A percentile compares a stretch with the other conserved stretches of the same genome.
phyloP scores from a whole-genome alignment of 352 stramenopile genomes.

The Paralagenidium karlingii region DNA sequence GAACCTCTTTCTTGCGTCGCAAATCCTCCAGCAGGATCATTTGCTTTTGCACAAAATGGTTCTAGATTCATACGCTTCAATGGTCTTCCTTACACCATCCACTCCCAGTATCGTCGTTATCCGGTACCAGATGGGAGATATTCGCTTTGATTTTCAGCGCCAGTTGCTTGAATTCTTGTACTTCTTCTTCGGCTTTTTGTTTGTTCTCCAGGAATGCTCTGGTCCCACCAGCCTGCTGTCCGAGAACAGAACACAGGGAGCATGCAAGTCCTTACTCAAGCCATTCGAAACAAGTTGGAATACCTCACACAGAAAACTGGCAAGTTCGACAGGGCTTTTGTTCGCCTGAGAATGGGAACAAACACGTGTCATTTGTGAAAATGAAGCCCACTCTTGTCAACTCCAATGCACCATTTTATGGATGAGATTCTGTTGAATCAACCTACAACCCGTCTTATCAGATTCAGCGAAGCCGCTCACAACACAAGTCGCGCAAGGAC shows the following conservation, averaged over 20 bases:
- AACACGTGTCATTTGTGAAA: not conserved
- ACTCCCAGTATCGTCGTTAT: not conserved
- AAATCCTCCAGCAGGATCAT: too few relatives aligned
- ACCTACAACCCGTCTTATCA: slow-evolving; percentile 10
- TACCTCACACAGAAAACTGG: slow-evolving; percentile 23
- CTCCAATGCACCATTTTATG: slow-evolving; percentile 25
- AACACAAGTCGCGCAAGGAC: not conserved
- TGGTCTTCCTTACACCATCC: not conserved
- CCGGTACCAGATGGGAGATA: slow-evolving; percentile 2
- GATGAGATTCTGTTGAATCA: slow-evolving; percentile 29
- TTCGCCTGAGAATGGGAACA: not conserved
- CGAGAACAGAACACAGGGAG: too few relatives aligned
- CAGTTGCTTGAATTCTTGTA: slow-evolving; percentile 6
- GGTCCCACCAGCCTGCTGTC: slow-evolving; percentile 15
- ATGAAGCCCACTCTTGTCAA: too few relatives aligned
- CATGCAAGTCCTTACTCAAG: not conserved
- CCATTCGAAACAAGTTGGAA: not conserved
- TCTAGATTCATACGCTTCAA: too few relatives aligned
- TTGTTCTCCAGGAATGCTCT: slow-evolving; percentile 24
- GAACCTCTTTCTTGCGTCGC: too few relatives aligned
- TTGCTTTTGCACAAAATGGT: too few relatives aligned
- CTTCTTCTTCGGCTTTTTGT: slow-evolving; percentile 11
- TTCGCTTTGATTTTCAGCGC: slow-evolving; percentile 4
- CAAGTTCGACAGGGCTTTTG: slow-evolving; percentile 15
- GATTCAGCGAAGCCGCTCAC: too few relatives aligned